Evolutionary conservation across 2,329 filamentous ascomycete genomes (phyloP).

Genomic region (Parafenestella ontariensis): DNA sequence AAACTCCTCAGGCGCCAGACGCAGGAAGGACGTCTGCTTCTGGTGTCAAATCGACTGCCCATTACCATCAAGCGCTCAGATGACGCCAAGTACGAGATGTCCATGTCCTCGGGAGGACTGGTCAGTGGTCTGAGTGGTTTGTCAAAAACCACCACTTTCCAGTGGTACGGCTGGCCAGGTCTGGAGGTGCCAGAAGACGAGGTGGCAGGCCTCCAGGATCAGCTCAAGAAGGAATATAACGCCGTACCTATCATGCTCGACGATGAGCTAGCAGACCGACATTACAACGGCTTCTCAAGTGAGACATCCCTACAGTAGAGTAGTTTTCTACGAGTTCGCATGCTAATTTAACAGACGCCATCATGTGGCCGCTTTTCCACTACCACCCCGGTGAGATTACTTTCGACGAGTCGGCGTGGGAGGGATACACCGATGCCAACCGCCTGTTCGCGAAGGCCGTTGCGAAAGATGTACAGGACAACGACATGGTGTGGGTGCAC

Average conservation of each 20-base stretch:
- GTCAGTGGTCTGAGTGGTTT: conserved; percentile 92
- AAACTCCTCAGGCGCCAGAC: conserved; percentile 32
- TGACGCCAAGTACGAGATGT: conserved; percentile 90
- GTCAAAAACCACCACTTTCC: conserved; percentile 90
- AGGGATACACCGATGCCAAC: conserved; percentile 92
- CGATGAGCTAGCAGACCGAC: conserved; percentile 89
- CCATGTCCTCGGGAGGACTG: conserved; percentile 95
- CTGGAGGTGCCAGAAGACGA: conserved; percentile 89
- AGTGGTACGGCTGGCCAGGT: conserved; percentile 99
- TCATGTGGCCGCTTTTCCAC: conserved; percentile 98
- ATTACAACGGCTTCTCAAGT: conserved; percentile 99
- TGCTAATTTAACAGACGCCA: conserved; percentile 70
- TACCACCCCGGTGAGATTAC: conserved; percentile 99
- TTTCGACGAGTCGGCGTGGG: conserved; percentile 94
- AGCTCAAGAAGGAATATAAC: conserved; percentile 84
- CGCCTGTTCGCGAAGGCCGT: conserved; percentile 89
- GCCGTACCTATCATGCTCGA: conserved; percentile 93
- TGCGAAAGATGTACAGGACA: conserved; percentile 85
- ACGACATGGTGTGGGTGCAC: conserved; percentile 96
- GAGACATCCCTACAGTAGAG: conserved; percentile 42
- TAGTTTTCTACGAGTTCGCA: background rate
- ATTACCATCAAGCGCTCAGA: conserved; percentile 96
- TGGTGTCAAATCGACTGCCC: conserved; percentile 92
- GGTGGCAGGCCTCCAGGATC: conserved; percentile 73
- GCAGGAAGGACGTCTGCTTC: conserved; percentile 66